Evolutionary conservation across 176 grass and related monocot species (phyloP).

Genomic region (Oryza brachyantha): DNA sequence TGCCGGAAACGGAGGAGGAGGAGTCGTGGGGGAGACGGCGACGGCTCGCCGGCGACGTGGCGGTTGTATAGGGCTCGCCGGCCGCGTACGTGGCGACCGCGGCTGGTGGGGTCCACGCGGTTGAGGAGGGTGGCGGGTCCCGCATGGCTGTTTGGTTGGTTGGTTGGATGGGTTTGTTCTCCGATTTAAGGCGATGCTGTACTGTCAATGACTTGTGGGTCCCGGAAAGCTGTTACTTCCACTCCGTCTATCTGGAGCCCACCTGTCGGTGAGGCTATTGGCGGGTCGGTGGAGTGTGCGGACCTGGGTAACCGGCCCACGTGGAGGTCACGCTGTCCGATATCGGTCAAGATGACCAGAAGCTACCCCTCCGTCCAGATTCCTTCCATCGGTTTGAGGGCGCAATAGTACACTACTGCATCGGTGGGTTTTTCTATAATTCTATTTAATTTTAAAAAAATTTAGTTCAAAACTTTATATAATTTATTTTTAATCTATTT

Average conservation of each 20-base stretch:
- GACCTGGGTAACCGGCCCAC: neutral
- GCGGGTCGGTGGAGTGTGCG: neutral
- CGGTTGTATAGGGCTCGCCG: conserved; percentile 23
- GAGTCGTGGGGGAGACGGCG: conserved; percentile 12
- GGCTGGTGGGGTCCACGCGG: conserved; percentile 14
- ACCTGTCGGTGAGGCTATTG: neutral
- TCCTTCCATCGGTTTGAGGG: no score
- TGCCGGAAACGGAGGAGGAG: neutral
- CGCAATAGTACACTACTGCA: no score
- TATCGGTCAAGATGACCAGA: neutral
- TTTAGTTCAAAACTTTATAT: no score
- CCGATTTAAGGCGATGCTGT: neutral
- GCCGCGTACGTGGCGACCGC: conserved; percentile 37
- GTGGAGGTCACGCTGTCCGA: neutral
- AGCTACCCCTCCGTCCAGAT: no score
- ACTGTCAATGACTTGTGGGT: neutral
- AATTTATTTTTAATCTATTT: no score
- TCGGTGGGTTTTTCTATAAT: no score
- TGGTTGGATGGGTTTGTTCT: neutral
- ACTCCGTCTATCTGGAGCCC: accelerated
- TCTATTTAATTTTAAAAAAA: no score
- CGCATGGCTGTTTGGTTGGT: neutral
- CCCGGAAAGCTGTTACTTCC: accelerated
- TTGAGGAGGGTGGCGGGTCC: conserved; percentile 16
- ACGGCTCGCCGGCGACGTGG: conserved; percentile 38